Base-by-base conservation (phyloP, 805 yeast species). In the Jamesozyma rosinii region DNA sequence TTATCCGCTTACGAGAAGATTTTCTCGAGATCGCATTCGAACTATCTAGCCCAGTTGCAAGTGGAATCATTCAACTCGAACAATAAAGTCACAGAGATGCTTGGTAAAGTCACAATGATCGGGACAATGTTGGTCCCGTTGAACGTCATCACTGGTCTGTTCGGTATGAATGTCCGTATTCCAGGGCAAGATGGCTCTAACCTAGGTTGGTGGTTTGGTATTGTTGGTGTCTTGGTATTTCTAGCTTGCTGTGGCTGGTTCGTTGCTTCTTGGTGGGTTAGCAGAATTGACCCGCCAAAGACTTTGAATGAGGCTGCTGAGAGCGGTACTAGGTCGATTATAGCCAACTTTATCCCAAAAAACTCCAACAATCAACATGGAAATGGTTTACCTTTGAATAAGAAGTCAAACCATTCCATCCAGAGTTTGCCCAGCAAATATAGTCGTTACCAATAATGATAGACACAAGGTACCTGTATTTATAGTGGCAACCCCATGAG, bases 81-180 rank as follows among this genome's bases (percentile, higher is more conserved):
- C 60, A 81, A 86, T 58, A 79, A 79, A 51, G 88, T 85, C 32
- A 88, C 96, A 1, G 84, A 79, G 51, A 81, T 90, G 74, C 71
- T 90, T 43, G 85, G 95, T 27, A 83, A 84, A 58, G 95, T 89
- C 21, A 89, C 98, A 0, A 55, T 90, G 46, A 68, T 90, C 30
- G 97, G 97, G 73, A 88, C 97, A 0, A 71, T 90, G 55, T 69
- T 90, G 26, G 83, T 90, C 49, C 97, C 97, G 14, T 72, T 90
- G 71, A 90, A 90, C 61, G 68, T 90, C 45, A 74, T 90, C 37
- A 87, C 97, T 2, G 95, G 97, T 61, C 58, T 89, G 49, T 90
- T 90, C 65, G 97, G 97, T 56, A 90, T 90, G 98, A 90, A 90
- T 63, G 97, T 90, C 17, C 64, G 54, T 11, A 83, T 90, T 24